These are phyloP conservation scores for Isoetes engelmannii DNA, from an alignment of 83 land plant genomes.

Conservation along the genomic window DNA sequence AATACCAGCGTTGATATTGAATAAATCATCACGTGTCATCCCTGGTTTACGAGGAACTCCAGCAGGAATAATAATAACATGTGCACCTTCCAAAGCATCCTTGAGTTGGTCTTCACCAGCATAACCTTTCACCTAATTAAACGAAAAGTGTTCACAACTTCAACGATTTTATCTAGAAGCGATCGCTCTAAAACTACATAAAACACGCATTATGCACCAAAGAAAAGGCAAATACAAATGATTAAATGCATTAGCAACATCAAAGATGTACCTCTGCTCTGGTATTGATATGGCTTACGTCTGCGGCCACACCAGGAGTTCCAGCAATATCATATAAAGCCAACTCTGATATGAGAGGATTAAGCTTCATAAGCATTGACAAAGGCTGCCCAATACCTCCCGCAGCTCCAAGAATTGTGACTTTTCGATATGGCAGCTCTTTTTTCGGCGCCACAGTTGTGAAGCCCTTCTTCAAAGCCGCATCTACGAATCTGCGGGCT, in stretches of 20 bases:
- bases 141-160: too few species aligned
- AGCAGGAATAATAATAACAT: conserved; percentile 55
- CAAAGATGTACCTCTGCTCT: conserved; percentile 36
- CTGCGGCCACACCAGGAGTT: conserved; percentile 76
- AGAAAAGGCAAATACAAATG: too few species aligned
- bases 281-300: conserved; percentile 63
- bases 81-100: conserved; percentile 45
- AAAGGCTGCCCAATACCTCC: conserved; percentile 77
- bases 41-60: conserved; percentile 71
- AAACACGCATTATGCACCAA: too few species aligned
- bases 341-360: conserved; percentile 53
- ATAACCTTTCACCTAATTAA: conserved; percentile 44
- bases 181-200: too few species aligned
- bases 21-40: conserved; percentile 65
- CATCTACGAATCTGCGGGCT: too few species aligned
- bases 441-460: too few species aligned
- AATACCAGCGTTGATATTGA: conserved; percentile 62
- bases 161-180: too few species aligned
- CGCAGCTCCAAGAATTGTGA: conserved; percentile 63
- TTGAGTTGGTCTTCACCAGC: conserved; percentile 51
- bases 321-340: conserved; percentile 67
- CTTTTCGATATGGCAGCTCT: conserved; percentile 35
- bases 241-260: too few species aligned
- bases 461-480: too few species aligned
- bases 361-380: conserved; percentile 64